Evolutionary conservation across 1,139 yeast species (phyloP), one percentile per base, ranked within the genome.

Genomic region (Yamadazyma spencermartinsiae): DNA sequence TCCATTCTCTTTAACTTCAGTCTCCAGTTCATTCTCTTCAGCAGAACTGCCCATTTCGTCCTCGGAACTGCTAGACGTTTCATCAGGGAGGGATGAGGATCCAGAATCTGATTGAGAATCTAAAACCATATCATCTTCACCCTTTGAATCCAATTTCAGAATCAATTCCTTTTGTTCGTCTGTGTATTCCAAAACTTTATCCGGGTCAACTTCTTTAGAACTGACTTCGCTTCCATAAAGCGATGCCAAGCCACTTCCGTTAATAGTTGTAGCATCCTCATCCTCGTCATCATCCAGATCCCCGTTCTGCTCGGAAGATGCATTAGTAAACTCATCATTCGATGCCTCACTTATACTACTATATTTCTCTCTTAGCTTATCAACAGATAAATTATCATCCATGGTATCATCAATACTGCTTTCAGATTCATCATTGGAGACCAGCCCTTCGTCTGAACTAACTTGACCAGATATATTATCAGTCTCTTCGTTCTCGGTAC

Each of bases 361-460:
- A 56, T 87, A 87, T 55, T 87, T 87, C 33, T 68, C 68, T 27
- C 71, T 68, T 39, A 87, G 67, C 51, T 86, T 80, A 18, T 84
- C 90, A 2, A 85, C 74, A 0, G 88, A 69, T 29, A 87, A 63
- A 24, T 74, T 60, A 41, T 75, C 73, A 49, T 84, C 89, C 41
- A 72, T 68, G 7, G 55, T 51, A 25, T 51, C 60, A 14, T 51
- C 56, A 3, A 49, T 57, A 4, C 57, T 60, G 14, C 65, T 72
- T 7, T 65, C 68, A 9, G 56, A 55, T 2, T 58, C 51, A 21
- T 56, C 60, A 12, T 50, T 52, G 9, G 44, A 45, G 10, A 50
- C 56, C 9, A 49, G 52, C n/a, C 48, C 56, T 11, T 55, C 56
- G 6, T 54, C 60, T 30, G 49, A 49, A 9, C 26, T 12, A 6